phyloP scores from a whole-genome alignment of 805 yeast species.

The Lachancea thermotolerans region DNA sequence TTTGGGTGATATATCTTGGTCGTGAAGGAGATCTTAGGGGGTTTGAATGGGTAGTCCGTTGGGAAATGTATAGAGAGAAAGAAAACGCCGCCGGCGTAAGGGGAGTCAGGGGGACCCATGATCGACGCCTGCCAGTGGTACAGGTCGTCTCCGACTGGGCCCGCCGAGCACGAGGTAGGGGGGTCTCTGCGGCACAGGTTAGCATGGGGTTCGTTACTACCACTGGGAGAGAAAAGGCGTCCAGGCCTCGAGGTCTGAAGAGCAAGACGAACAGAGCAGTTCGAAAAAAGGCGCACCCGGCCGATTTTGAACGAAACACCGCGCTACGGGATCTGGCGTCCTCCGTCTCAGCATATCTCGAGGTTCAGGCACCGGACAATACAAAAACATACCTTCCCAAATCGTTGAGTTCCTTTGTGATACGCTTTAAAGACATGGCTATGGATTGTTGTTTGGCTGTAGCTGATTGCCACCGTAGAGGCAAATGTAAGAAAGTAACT shows the following conservation, averaged over 20 bases:
- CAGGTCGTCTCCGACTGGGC: slow-evolving; percentile 96
- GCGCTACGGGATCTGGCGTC: no score
- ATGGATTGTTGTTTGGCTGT: neutral
- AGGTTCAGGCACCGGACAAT: neutral
- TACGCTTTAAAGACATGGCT: slow-evolving; percentile 88
- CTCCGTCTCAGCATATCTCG: no score
- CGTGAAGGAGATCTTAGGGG: slow-evolving; percentile 89
- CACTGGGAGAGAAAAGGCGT: neutral
- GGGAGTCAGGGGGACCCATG: slow-evolving; percentile 97
- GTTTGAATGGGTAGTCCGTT: slow-evolving; percentile 97
- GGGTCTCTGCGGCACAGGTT: slow-evolving; percentile 65
- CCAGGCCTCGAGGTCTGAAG: no score
- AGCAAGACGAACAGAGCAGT: neutral
- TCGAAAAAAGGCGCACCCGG: neutral
- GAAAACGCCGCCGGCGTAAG: slow-evolving; percentile 86
- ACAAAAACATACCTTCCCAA: slow-evolving; percentile 71
- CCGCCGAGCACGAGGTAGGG: slow-evolving; percentile 97
- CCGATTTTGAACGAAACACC: no score
- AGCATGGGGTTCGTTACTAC: neutral
- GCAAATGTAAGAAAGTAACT: neutral
- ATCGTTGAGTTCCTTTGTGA: slow-evolving; percentile 91
- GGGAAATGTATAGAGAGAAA: slow-evolving; percentile 96
- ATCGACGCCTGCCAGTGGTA: slow-evolving; percentile 99
- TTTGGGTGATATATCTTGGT: slow-evolving; percentile 97
- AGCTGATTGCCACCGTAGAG: neutral